Base-by-base conservation (phyloP, 495 filamentous ascomycete species). In the Xylona heveae region DNA sequence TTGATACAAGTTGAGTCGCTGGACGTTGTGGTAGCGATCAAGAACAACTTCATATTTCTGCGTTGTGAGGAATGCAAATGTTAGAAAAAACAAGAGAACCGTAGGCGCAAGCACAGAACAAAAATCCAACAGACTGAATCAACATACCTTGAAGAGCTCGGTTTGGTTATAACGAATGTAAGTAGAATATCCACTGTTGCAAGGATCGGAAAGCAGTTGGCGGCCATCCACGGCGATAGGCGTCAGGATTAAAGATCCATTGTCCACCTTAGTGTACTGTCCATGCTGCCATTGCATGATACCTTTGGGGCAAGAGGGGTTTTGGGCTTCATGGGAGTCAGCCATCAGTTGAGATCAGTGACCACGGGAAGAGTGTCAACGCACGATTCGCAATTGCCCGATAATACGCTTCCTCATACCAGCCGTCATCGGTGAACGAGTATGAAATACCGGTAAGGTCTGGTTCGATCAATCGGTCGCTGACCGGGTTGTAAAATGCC, bases 211-310 rank as follows among this genome's bases (percentile, higher is more conserved):
- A 22, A 68, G 48, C 4, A 83, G 48, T 48, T 82, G 74, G 28
- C 78, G 63, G 9, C 78, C 78, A 47, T 84, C 78, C 2, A 70
- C 65, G 9, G 51, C 57, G 33, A 80, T 68, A 0, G 78, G 78
- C 0, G 48, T 58, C 26, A 82, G 53, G 7, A 47, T 50, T 19
- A 84, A 48, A 6, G 67, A 71, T 20, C 68, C 66, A 40, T 76
- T 65, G 15, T 54, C 43, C 24, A 58, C 54, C 32, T 65, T 42
- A 2, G 46, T 52, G 42, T 64, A 78, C 32, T 50, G 62, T 19
- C 78, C 78, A 45, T 84, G 78, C 43, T 84, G 78, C 61, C 68
- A 84, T 47, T 82, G 78, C 57, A 82, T 66, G 10, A 81, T 61
- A 7, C 67, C 75, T 28, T 56, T 50, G 1, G 78, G 72, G 45